Percentiles rank a stretch among this genome's conserved stretches.
Conservation (phyloP, 352 stramenopile genomes). For the Phytophthora sojae region DNA sequence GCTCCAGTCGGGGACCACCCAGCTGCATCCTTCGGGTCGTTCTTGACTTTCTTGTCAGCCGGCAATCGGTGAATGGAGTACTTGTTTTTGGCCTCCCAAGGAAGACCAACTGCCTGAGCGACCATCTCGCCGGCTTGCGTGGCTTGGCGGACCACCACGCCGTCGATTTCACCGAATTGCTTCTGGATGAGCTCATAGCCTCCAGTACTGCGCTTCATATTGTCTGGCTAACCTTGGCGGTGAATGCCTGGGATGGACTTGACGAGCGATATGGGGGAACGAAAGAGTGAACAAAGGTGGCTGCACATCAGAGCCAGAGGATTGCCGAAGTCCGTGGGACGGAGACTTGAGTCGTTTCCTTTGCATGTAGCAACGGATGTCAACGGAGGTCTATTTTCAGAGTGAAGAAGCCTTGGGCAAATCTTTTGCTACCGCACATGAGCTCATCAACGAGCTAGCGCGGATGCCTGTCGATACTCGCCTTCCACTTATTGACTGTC, state of each 20-base stretch:
- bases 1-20: slow-evolving; percentile 55
- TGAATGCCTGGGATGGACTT: neutral
- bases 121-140: slow-evolving; percentile 54
- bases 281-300: neutral
- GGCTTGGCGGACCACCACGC: slow-evolving; percentile 64
- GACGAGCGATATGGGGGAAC: neutral
- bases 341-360: neutral
- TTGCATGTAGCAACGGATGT: neutral
- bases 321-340: neutral
- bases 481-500: slow-evolving; percentile 23
- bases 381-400: slow-evolving; percentile 15
- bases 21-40: slow-evolving; percentile 44
- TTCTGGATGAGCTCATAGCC: slow-evolving; percentile 30
- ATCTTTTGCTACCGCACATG: neutral
- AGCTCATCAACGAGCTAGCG: neutral
- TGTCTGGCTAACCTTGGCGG: neutral
- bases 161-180: slow-evolving; percentile 42
- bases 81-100: slow-evolving; percentile 69
- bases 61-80: slow-evolving; percentile 60
- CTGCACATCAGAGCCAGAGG: neutral
- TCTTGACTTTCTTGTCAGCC: slow-evolving; percentile 62
- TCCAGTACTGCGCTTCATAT: slow-evolving; percentile 15
- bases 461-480: neutral
- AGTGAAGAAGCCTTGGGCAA: neutral
- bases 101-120: slow-evolving; percentile 56